A percentile compares a stretch with the other conserved stretches of the same genome.
phyloP scores from a whole-genome alignment of 129 eudicot species.

The Tagetes erecta region DNA sequence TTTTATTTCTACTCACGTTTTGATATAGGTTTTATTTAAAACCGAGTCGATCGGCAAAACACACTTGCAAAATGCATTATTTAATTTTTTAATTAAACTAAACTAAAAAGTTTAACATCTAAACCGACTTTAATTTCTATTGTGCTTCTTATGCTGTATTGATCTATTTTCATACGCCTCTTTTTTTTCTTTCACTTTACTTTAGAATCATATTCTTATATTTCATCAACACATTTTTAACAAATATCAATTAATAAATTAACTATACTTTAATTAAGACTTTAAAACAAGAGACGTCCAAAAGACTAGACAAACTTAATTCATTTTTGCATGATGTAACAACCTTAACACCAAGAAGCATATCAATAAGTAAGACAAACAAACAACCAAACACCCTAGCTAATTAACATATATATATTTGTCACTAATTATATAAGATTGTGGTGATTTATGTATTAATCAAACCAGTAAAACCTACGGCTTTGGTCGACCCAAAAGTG shows the following conservation, averaged over 20 bases:
- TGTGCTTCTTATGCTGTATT: not conserved
- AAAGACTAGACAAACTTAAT: slow-evolving; percentile 12
- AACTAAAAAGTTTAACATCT: not conserved
- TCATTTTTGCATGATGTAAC: not conserved
- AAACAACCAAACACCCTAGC: not conserved
- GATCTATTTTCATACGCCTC: not conserved
- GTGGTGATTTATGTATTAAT: not conserved
- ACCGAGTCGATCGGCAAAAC: too few species aligned
- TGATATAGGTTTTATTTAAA: too few species aligned
- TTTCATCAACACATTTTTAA: too few species aligned
- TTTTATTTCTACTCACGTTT: too few species aligned
- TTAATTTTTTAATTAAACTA: not conserved
- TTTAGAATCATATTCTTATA: not conserved
- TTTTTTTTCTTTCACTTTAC: not conserved
- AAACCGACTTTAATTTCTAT: not conserved
- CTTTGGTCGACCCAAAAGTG: slow-evolving; percentile 67
- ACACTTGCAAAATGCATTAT: too few species aligned
- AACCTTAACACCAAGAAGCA: not conserved
- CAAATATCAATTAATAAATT: too few species aligned
- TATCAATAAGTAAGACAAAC: not conserved
- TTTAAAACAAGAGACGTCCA: slow-evolving; percentile 2
- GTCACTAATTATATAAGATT: not conserved
- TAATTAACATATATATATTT: not conserved
- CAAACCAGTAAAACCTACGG: slow-evolving; percentile 42
- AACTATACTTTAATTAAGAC: not conserved